phyloP scores from a whole-genome alignment of 768 basidiomycete genomes.

The Xerocomellus amylosporus region DNA sequence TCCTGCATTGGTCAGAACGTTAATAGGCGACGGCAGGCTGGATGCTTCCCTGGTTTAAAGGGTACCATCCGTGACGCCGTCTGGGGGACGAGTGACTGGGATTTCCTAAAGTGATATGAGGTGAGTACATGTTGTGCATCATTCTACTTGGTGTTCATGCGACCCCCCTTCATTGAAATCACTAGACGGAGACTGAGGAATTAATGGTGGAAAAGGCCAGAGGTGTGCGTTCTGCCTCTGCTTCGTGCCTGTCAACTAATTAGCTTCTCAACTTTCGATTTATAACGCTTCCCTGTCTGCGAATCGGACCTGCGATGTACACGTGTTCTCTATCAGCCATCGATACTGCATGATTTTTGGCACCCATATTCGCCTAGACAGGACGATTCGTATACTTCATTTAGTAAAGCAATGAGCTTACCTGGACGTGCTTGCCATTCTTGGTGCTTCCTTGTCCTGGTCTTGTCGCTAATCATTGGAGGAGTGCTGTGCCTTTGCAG shows the following conservation, averaged over 20 bases:
- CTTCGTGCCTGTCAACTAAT: no score
- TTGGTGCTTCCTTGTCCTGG: slow-evolving; percentile 33
- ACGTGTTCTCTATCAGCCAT: slow-evolving; percentile 81
- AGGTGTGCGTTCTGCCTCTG: neutral
- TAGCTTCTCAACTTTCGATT: neutral
- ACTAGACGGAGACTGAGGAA: neutral
- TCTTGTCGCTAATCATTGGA: neutral
- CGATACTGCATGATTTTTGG: slow-evolving; percentile 91
- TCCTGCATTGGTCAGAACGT: neutral
- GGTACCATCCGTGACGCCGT: neutral
- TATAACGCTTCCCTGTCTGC: neutral
- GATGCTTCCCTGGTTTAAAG: neutral
- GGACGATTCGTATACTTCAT: neutral
- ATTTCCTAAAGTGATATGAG: neutral
- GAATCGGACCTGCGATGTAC: no score
- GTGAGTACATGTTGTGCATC: neutral
- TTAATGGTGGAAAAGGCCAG: neutral
- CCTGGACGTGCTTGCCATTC: slow-evolving; percentile 88
- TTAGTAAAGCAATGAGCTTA: slow-evolving; percentile 25
- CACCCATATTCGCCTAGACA: slow-evolving; percentile 75
- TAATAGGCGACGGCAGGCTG: neutral
- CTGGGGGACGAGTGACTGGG: neutral
- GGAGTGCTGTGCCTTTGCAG: no score
- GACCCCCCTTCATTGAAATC: neutral
- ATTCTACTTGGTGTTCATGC: no score